Base-by-base conservation (phyloP, 345 rosid species). In the Erodium maritimum region DNA sequence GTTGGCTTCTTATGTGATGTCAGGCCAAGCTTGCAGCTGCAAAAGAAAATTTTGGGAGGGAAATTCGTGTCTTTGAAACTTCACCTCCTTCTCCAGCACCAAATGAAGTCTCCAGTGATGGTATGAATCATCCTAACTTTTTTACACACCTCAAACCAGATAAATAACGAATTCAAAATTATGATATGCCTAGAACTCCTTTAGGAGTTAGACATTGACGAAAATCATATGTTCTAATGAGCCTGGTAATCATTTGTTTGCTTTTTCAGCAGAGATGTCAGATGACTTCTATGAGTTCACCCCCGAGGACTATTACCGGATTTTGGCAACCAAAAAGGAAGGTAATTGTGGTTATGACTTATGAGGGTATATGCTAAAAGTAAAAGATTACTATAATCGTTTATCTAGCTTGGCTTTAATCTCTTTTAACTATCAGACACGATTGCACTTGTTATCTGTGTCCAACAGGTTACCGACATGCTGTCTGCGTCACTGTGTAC, bases 251-350 rank as follows among this genome's bases (percentile, higher is more conserved):
- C 2, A 64, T 64, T 53, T 50, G n/a, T 51, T 61, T 48, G n/a
- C 52, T 63, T 59, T 65, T 21, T 62, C 46, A 23, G 54, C 77
- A 83, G 96, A 80, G 54, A 91, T 79, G 64, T 62, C 89, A 4
- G 99, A 93, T 75, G 99, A 83, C 54, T 86, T 76, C 65, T 93
- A 81, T 53, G 94, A 89, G 74, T 80, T 93, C 77, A 89, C 94
- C 23, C 71, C 96, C 0, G 86, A 79, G 69, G 96, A 89, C 64
- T 93, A 81, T 46, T 67, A 72, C 57, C 83, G 91, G 11, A 50
- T 85, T 56, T 33, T 71, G 75, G 73, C 73, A 29, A 68, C 79
- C 57, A 84, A 75, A 72, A 93, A 86, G 70, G 81, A 78, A 67
- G 96, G 96, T 81, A 79, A 54, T n/a, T n/a, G n/a, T n/a, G n/a